Percentiles rank a stretch among this genome's conserved stretches.
Evolutionary conservation across 176 grass and related monocot genomes (phyloP).

Genomic region (Paspalum notatum): DNA sequence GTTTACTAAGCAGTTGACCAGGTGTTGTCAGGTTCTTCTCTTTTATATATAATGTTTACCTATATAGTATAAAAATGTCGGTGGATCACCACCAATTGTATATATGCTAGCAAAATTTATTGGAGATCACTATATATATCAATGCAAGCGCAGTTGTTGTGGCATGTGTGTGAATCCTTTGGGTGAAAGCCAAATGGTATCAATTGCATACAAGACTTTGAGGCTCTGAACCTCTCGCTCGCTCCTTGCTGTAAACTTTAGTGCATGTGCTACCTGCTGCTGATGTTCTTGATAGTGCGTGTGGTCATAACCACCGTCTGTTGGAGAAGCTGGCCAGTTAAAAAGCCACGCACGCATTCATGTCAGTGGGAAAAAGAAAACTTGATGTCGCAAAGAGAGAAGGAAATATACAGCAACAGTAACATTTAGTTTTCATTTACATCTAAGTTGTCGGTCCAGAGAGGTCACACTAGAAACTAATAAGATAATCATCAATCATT

Average conservation of each 20-base stretch:
- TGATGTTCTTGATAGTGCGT: slow-evolving; percentile 17
- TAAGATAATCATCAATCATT: neutral
- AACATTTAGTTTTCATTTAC: neutral
- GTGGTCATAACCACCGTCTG: slow-evolving; percentile 31
- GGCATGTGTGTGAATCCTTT: neutral
- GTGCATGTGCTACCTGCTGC: slow-evolving; percentile 43
- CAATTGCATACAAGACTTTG: slow-evolving; percentile 35
- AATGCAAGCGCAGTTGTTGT: too few relatives aligned
- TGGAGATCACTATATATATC: too few relatives aligned
- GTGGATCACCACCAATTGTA: neutral
- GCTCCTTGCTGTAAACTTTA: slow-evolving; percentile 36
- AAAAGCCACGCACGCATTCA: neutral
- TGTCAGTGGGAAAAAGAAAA: neutral
- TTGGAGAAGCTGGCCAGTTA: neutral
- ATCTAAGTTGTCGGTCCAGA: neutral
- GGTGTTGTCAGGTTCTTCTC: neutral
- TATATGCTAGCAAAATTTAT: neutral
- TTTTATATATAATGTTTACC: neutral
- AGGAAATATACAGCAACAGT: neutral
- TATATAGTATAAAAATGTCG: neutral
- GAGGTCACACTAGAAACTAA: neutral
- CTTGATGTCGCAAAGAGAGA: slow-evolving; percentile 1
- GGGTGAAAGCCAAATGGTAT: slow-evolving; percentile 38
- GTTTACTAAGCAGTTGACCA: neutral
- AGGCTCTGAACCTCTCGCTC: neutral